Base-by-base conservation (phyloP, 805 yeast genomes). In the Saturnispora gosingensis region DNA sequence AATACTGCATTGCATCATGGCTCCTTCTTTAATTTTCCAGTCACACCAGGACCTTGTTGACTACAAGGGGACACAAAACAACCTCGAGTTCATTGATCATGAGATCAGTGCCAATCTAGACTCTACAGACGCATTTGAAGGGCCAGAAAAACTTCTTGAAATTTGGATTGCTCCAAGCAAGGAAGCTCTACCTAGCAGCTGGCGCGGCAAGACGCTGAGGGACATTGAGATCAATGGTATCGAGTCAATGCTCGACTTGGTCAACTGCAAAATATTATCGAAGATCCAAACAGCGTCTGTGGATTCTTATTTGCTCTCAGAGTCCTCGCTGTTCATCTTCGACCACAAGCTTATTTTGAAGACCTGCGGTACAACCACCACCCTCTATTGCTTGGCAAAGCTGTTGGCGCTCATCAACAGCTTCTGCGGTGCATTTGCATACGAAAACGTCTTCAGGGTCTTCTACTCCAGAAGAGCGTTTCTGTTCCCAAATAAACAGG, bases 361-460 rank as follows among this genome's bases (percentile, higher is more conserved):
- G 67, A 91, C 99, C 5, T 91, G 99, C 66, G 99, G 99, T 7
- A 90, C 97, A 4, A 91, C 98, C 1, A 88, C 96, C 1, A 84
- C 96, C 1, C 74, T 91, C 52, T 77, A 81, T 24, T 91, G 97
- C 58, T 67, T 91, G 27, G 80, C 79, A 27, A 75, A 78, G 48
- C 68, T 91, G 48, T 78, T 86, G 55, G 77, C 78, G 45, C 61
- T 77, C 34, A 76, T 81, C 3, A 59, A 65, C 16, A 54, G 63
- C 5, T 71, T 72, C 51, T 66, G 78, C 43, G 63, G 64, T 54
- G 69, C 80, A 80, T 42, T 45, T 9, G 64, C 73, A 58, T 54
- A 57, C 30, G n/a, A 53, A 22, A 32, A 58, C 6, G 53, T 88
- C 32, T 77, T 75, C 67, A 78, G 84, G 58, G 81, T 88, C 5